Percentiles rank a stretch among this genome's conserved stretches.
Conservation (phyloP, 257 asterid genomes). For the Capsicum rhomboideum region DNA sequence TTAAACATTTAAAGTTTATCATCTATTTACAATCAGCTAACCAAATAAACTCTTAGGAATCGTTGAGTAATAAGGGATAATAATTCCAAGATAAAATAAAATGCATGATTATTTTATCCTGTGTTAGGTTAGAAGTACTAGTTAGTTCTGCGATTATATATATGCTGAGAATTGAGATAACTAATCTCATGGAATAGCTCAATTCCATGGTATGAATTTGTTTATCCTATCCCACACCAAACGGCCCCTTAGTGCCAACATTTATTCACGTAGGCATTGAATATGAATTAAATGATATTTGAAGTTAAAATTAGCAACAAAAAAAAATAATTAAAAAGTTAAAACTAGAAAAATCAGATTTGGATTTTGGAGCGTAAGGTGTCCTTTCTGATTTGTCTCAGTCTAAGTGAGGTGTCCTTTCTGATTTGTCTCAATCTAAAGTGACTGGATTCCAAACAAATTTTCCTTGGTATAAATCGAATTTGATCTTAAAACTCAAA, state of each 20-base stretch:
- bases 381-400: not conserved
- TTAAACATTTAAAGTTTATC: not conserved
- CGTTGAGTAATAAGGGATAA: too few species aligned
- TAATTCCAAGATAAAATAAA: too few species aligned
- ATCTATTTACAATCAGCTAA: not conserved
- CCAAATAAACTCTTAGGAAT: too few species aligned
- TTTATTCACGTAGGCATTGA: not conserved
- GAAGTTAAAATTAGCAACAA: not conserved
- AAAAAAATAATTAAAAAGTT: not conserved
- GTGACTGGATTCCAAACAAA: not conserved
- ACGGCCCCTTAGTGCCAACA: not conserved
- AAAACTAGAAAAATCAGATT: not conserved
- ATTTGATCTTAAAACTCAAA: not conserved
- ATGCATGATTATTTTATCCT: too few species aligned
- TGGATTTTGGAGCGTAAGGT: not conserved
- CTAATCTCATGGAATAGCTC: too few species aligned
- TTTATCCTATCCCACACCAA: too few species aligned
- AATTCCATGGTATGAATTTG: too few species aligned
- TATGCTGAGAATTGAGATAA: too few species aligned
- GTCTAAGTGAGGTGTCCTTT: not conserved
- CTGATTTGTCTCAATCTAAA: not conserved
- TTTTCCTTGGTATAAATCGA: not conserved
- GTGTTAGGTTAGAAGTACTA: too few species aligned
- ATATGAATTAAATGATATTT: not conserved
- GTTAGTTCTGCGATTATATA: too few species aligned